Conservation (phyloP, 257 asterid genomes). For the Solanum dulcamara region DNA sequence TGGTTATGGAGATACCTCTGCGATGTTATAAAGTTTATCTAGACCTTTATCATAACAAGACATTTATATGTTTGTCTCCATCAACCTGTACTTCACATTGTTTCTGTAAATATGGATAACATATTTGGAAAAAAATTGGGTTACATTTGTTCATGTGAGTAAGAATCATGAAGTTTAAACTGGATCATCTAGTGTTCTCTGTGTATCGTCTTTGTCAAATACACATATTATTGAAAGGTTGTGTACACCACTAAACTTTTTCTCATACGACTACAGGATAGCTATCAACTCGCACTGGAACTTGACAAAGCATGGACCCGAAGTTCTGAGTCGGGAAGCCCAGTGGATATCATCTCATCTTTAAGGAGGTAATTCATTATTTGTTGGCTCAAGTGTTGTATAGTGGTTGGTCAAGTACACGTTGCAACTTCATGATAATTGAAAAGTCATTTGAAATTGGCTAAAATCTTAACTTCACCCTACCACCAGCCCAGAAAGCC, state of each 20-base stretch:
- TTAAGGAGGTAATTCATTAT: constrained; percentile 34
- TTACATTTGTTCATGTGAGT: background rate
- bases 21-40: too few species aligned
- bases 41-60: background rate
- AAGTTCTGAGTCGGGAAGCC: constrained; percentile 36
- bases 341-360: constrained; percentile 54
- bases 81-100: background rate
- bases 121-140: background rate
- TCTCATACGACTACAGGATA: constrained; percentile 40
- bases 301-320: constrained; percentile 54
- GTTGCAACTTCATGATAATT: background rate
- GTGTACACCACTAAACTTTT: background rate
- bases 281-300: constrained; percentile 84
- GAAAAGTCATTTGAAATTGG: background rate
- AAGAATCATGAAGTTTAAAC: background rate
- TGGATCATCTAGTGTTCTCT: background rate
- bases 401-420: background rate
- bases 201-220: background rate
- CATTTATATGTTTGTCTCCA: background rate
- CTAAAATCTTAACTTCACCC: background rate
- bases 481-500: background rate
- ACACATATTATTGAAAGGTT: background rate
- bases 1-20: background rate
- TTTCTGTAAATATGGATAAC: background rate
- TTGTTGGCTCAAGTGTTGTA: background rate